Base-by-base conservation (phyloP, 2,329 filamentous ascomycete species). In the Fusarium praegraminearum region DNA sequence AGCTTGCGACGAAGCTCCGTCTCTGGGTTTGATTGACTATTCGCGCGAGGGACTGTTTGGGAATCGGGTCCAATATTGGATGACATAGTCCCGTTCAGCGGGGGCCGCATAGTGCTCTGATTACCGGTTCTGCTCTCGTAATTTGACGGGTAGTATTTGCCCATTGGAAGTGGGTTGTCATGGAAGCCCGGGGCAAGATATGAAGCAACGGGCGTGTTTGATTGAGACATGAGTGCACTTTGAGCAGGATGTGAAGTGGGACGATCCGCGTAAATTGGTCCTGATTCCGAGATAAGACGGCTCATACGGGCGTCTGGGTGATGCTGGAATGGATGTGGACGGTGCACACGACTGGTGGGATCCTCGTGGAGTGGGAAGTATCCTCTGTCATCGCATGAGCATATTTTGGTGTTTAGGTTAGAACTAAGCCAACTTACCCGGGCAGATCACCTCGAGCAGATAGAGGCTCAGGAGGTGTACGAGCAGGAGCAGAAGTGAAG, bases 111-210 rank as follows among this genome's bases (percentile, higher is more conserved):
- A n/a, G 61, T 69, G 38, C 73, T 50, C 24, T 75, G 67, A 10
- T 68, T 67, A 22, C 65, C 68, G 51, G 77, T 79, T 51, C 80
- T 75, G 30, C 79, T 80, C 69, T 88, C 85, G 71, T 88, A 90
- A 76, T 89, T 89, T 28, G 86, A 84, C 1, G 88, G 88, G 62
- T 90, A 89, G 71, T 90, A 90, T 77, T 89, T 90, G 26, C 88
- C 88, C 78, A 88, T 80, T 0, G 87, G 85, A 33, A 88, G 77
- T 6, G 81, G 77, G 36, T 77, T 81, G 38, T 83, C 82, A 51
- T 84, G 81, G 38, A 83, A 79, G 3, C 85, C 85, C 28, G 82
- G 82, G 9, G 85, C 84, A 33, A 84, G 79, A 63, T 86, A 87
- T 2, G 85, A 85, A 11, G 85, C 78, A 36, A 86, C 81, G 9